phyloP scores from a whole-genome alignment of 2,329 filamentous ascomycete genomes.

The Aspergillus proliferans region DNA sequence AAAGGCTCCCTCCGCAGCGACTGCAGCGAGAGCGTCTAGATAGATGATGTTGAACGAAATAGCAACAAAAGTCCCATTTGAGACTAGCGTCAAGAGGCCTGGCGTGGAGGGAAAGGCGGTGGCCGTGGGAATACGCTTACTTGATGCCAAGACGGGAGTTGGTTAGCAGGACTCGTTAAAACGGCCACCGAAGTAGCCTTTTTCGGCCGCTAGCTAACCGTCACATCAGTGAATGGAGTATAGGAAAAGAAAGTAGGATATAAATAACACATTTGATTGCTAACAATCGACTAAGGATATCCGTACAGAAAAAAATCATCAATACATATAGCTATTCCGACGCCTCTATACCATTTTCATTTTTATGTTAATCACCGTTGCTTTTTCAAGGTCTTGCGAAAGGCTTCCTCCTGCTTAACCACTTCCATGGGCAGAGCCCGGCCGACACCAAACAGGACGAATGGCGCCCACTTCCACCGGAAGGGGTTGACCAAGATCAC shows the following conservation, averaged over 20 bases:
- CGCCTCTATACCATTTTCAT: no score
- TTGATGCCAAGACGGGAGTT: not conserved
- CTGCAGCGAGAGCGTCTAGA: not conserved
- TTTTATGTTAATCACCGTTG: conserved; percentile 11
- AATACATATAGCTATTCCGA: no score
- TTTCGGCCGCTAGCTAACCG: not conserved
- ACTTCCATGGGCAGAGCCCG: conserved; percentile 59
- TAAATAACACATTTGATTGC: no score
- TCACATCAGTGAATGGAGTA: not conserved
- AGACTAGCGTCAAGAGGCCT: not conserved
- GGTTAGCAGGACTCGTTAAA: not conserved
- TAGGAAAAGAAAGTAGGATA: not conserved
- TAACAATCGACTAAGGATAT: no score
- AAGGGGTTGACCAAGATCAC: conserved; percentile 76
- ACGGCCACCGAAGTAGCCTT: not conserved
- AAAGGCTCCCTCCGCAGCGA: not conserved
- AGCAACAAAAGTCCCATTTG: not conserved
- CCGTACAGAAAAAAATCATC: no score
- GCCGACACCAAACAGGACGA: conserved; percentile 73
- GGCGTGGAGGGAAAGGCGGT: not conserved
- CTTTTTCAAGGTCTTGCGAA: conserved; percentile 22
- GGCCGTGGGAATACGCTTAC: not conserved
- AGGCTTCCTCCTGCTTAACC: conserved; percentile 57
- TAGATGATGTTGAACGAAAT: not conserved
- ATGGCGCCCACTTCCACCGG: conserved; percentile 81